Evolutionary conservation across 2,329 filamentous ascomycete species (phyloP), one percentile per base, ranked within the genome.

Genomic region (Cladobotryum protrusum): DNA sequence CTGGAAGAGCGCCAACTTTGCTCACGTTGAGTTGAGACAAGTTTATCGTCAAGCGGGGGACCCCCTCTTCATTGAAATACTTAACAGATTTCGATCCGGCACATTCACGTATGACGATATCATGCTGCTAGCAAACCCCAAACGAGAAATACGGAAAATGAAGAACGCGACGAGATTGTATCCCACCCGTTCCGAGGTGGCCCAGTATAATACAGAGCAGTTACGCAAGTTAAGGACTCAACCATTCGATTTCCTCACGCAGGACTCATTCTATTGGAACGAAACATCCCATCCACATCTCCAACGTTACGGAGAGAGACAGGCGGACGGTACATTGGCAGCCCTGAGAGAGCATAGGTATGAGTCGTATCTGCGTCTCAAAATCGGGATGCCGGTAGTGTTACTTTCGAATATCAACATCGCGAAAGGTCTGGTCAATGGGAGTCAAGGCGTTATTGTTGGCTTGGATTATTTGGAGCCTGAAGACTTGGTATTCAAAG

Each of bases 1-100:
- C 0, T 86, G 82, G 82, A 52, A 65, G 12, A 65, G 76, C 41
- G 78, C 78, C 54, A 56, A 74, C 2, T 83, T 85, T 56, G 61
- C 60, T 2, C 70, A 79, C 50, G 64, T 82, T 2, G 69, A 79
- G 8, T 67, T 85, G 24, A 29, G 11, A 29, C 0, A 73, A 65
- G 2, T 67, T 73, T 4, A 78, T 85, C 4, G 78, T 82, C 57
- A 73, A 82, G 4, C 81, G 85, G 52, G 72, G 58, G 48, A 50
- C 8, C 33, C 20, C 9, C 8, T n/a, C 4, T 45, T 50, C 20
- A 15, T 47, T 11, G 37, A 19, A 6, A 14, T 50, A 11, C 39
- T 29, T 2, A 29, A 29, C 24, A 29, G 24, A 8, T 29, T 29
- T 29, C 24, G 24, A 29, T 29, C 24, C 11, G 24, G 24, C 24